Evolutionary conservation across 345 rosid genomes (phyloP).

Genomic region (Arabis hirsuta): DNA sequence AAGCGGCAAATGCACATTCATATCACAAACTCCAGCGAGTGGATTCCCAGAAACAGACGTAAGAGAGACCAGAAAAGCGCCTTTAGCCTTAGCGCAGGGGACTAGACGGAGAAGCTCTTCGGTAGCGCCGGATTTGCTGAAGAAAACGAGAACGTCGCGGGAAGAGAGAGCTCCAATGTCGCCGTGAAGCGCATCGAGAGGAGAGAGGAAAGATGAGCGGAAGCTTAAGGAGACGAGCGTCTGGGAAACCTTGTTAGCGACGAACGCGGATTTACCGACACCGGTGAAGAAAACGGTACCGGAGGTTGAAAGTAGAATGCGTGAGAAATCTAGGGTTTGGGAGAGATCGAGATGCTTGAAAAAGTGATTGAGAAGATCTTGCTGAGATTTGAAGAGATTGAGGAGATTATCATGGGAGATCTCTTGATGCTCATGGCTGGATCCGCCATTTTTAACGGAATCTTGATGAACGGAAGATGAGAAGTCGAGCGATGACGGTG

Average conservation of each 20-base stretch:
- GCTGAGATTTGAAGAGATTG: constrained; percentile 86
- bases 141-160: constrained; percentile 70
- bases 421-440: constrained; percentile 14
- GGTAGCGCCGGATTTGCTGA: constrained; percentile 86
- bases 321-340: constrained; percentile 72
- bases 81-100: constrained; percentile 89
- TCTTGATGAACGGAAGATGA: constrained; percentile 2
- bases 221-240: constrained; percentile 84
- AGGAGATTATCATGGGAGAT: constrained; percentile 65
- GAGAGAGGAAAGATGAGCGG: constrained; percentile 78
- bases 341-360: constrained; percentile 81
- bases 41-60: constrained; percentile 82
- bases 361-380: constrained; percentile 86
- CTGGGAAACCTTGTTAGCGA: constrained; percentile 90
- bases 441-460: constrained; percentile 34
- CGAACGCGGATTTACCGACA: constrained; percentile 95
- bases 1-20: constrained; percentile 87
- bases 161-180: constrained; percentile 76
- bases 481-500: constrained; percentile 35
- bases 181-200: constrained; percentile 92
- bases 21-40: constrained; percentile 62
- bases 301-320: constrained; percentile 58
- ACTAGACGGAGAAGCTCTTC: constrained; percentile 87
- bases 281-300: constrained; percentile 93
- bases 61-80: constrained; percentile 69